Evolutionary conservation across 1,284 basidiomycete species (phyloP).

Genomic region (Caloboletus firmus): DNA sequence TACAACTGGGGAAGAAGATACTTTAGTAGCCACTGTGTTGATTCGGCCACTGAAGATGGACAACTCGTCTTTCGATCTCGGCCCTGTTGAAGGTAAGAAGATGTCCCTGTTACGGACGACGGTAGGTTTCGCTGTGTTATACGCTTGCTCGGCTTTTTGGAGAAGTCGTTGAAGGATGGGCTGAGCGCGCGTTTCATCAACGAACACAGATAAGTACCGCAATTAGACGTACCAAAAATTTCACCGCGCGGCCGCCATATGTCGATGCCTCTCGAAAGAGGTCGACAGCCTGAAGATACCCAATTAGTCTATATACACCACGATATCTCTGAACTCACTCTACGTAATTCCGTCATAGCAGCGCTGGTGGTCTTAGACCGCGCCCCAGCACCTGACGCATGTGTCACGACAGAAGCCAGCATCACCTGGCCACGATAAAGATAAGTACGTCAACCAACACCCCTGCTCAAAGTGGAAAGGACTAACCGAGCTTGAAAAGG

Average conservation of each 20-base stretch:
- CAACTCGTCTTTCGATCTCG: constrained; percentile 56
- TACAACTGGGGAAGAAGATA: constrained; percentile 14
- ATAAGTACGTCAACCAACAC: background rate
- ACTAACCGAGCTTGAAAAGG: constrained; percentile 60
- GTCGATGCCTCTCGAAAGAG: constrained; percentile 60
- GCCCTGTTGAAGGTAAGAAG: constrained; percentile 47
- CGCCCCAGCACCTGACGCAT: constrained; percentile 43
- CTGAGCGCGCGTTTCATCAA: constrained; percentile 32
- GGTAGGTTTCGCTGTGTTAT: constrained; percentile 46
- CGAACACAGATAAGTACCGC: background rate
- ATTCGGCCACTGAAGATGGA: constrained; percentile 72
- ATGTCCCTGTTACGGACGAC: constrained; percentile 51
- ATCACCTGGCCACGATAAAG: constrained; percentile 49
- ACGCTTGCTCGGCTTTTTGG: constrained; percentile 57
- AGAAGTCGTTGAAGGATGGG: constrained; percentile 62
- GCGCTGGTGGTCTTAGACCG: constrained; percentile 64
- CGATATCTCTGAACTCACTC: constrained; percentile 26
- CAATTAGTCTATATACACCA: constrained; percentile 5
- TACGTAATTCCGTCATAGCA: constrained; percentile 58
- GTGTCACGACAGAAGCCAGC: constrained; percentile 69
- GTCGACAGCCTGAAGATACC: constrained; percentile 44
- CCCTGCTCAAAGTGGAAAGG: background rate
- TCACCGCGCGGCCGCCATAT: constrained; percentile 61
- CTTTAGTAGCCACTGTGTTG: constrained; percentile 54
- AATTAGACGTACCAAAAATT: constrained; percentile 55